Conservation (phyloP, 148 eudicot species). For the Amaranthus palmeri region DNA sequence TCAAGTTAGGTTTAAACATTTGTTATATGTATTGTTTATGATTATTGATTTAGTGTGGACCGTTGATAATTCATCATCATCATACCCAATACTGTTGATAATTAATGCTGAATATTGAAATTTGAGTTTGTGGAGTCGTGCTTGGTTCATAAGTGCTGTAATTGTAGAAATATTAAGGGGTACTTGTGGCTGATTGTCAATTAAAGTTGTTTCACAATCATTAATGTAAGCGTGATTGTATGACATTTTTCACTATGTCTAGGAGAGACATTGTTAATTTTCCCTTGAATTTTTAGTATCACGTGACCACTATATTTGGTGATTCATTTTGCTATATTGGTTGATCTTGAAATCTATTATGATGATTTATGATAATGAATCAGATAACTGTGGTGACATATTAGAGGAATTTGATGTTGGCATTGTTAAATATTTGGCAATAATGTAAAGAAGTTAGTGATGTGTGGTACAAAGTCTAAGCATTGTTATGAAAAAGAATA, state of each 20-base stretch:
- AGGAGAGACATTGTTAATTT: background rate
- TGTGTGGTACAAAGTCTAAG: background rate
- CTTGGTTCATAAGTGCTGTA: background rate
- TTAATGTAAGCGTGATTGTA: background rate
- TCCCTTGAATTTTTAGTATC: background rate
- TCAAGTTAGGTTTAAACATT: background rate
- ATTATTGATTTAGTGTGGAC: too few relatives aligned
- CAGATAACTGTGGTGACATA: background rate
- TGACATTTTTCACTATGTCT: background rate
- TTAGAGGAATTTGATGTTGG: background rate
- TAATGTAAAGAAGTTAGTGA: background rate
- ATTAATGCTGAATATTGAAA: background rate
- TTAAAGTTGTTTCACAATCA: background rate
- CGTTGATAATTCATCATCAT: too few relatives aligned
- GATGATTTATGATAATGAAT: background rate
- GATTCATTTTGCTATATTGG: background rate
- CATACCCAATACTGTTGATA: background rate
- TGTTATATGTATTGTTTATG: background rate
- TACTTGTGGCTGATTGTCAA: background rate
- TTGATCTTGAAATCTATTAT: background rate
- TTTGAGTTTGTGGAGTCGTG: conserved; percentile 1
- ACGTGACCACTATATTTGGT: background rate
- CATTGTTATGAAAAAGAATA: too few relatives aligned
- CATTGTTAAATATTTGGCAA: background rate
- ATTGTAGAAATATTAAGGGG: background rate